These are phyloP conservation scores for Cercospora sp. DNA, from an alignment of 2,329 filamentous ascomycete species.

Conservation along the genomic window DNA sequence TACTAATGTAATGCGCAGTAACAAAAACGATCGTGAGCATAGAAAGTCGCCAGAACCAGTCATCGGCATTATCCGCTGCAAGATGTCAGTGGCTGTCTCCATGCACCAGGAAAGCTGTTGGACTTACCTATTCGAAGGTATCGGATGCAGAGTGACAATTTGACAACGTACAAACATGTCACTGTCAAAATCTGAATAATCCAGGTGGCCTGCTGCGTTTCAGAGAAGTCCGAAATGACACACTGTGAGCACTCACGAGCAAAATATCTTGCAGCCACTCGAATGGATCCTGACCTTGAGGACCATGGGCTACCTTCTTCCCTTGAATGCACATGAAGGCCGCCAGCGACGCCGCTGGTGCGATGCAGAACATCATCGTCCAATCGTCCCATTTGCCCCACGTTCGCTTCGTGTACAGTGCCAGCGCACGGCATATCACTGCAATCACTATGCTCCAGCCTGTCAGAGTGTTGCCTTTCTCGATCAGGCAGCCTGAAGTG, in stretches of 20 bases:
- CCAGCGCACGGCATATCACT: slow-evolving; percentile 5
- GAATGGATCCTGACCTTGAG: background rate
- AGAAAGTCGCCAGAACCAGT: slow-evolving; percentile 11
- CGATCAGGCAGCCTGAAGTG: background rate
- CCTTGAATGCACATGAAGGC: slow-evolving; percentile 1
- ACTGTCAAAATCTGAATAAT: background rate
- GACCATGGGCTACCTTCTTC: background rate
- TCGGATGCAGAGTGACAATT: slow-evolving; percentile 8
- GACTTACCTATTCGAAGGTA: slow-evolving; percentile 9
- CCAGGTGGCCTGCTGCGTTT: slow-evolving; percentile 1
- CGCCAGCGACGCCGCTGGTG: background rate
- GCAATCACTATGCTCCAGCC: background rate
- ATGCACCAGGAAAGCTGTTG: background rate
- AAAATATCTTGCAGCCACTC: slow-evolving; percentile 1
- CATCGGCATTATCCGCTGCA: background rate
- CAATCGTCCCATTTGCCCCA: slow-evolving; percentile 11
- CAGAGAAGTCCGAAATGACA: background rate
- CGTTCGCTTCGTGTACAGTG: slow-evolving; percentile 5
- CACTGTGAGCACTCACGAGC: background rate
- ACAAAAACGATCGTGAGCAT: background rate
- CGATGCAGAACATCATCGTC: slow-evolving; percentile 10
- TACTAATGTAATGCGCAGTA: slow-evolving; percentile 1
- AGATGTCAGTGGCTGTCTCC: background rate
- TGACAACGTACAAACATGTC: background rate
- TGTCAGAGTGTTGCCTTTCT: background rate